These are phyloP conservation scores for Fusarium nisikadoi DNA, from an alignment of 2,329 filamentous ascomycete genomes.

Conservation along the genomic window DNA sequence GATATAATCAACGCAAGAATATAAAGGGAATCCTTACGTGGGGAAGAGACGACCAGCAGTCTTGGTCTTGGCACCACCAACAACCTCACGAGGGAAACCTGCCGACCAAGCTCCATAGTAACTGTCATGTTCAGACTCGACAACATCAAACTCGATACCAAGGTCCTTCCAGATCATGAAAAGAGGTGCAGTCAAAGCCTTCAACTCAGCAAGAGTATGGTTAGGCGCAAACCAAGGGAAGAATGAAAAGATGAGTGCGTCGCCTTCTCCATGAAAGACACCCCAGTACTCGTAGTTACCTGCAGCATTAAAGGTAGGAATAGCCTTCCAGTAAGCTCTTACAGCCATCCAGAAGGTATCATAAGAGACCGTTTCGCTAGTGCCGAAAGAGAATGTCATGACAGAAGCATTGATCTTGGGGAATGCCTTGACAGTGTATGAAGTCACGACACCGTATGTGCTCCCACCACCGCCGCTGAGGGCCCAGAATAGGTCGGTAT, in stretches of 20 bases:
- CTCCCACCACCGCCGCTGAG: constrained; percentile 54
- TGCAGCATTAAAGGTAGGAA: constrained; percentile 32
- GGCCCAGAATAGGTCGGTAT: constrained; percentile 50
- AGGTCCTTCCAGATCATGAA: constrained; percentile 24
- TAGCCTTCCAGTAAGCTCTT: constrained; percentile 18
- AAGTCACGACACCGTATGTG: constrained; percentile 47
- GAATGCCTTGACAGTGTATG: constrained; percentile 53
- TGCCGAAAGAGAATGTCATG: constrained; percentile 38
- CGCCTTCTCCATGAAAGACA: constrained; percentile 16
- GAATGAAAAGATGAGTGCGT: constrained; percentile 30
- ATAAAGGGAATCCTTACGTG: not conserved
- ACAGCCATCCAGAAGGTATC: constrained; percentile 38
- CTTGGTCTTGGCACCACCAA: constrained; percentile 26
- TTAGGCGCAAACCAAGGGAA: constrained; percentile 40
- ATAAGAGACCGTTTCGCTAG: constrained; percentile 16
- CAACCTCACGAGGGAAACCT: constrained; percentile 30
- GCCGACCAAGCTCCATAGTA: constrained; percentile 38
- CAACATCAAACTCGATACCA: constrained; percentile 15
- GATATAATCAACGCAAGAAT: not conserved
- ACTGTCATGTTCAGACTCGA: constrained; percentile 32
- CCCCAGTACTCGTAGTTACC: constrained; percentile 41
- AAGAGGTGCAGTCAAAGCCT: constrained; percentile 17
- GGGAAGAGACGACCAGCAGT: constrained; percentile 40
- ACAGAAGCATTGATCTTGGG: constrained; percentile 43
- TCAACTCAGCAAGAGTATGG: constrained; percentile 27